A percentile compares a stretch with the other conserved stretches of the same genome.
Conservation (phyloP, 768 basidiomycete species). For the Mycena indigotica region DNA sequence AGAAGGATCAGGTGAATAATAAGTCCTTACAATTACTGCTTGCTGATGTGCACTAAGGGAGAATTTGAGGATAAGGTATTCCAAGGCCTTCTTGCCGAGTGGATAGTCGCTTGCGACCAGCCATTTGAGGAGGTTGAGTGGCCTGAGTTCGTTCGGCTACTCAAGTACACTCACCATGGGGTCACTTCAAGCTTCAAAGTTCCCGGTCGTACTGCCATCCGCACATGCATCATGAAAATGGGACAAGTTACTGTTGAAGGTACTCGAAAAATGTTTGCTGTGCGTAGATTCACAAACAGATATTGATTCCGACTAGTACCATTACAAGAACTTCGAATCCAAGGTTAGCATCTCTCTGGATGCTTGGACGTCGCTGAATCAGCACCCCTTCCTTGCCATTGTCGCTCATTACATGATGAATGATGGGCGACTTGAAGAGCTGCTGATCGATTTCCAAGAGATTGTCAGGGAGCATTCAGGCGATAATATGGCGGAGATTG, state of each 20-base stretch:
- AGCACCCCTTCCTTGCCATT: slow-evolving; percentile 15
- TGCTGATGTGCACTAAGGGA: too few species aligned
- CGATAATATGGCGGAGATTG: slow-evolving; percentile 37
- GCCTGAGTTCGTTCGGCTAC: not conserved
- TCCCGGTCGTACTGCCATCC: not conserved
- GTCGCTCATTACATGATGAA: slow-evolving; percentile 17
- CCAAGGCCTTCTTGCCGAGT: not conserved
- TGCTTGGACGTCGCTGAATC: slow-evolving; percentile 17
- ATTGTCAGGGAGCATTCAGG: slow-evolving; percentile 36
- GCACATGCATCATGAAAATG: not conserved
- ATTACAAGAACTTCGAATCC: not conserved
- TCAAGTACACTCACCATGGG: not conserved
- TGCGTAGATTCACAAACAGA: too few species aligned
- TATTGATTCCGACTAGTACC: not conserved
- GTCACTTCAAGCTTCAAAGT: not conserved
- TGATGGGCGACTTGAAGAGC: slow-evolving; percentile 29
- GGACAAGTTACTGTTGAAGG: not conserved
- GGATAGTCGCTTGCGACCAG: not conserved
- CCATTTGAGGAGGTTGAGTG: not conserved
- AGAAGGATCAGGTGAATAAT: too few species aligned
- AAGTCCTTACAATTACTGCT: too few species aligned
- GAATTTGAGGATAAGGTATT: too few species aligned
- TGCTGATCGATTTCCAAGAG: slow-evolving; percentile 39
- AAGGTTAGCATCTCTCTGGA: slow-evolving; percentile 8
- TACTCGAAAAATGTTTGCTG: not conserved